Evolutionary conservation across 352 stramenopile genomes (phyloP).

Genomic region (Pythium rhizo-oryzae): DNA sequence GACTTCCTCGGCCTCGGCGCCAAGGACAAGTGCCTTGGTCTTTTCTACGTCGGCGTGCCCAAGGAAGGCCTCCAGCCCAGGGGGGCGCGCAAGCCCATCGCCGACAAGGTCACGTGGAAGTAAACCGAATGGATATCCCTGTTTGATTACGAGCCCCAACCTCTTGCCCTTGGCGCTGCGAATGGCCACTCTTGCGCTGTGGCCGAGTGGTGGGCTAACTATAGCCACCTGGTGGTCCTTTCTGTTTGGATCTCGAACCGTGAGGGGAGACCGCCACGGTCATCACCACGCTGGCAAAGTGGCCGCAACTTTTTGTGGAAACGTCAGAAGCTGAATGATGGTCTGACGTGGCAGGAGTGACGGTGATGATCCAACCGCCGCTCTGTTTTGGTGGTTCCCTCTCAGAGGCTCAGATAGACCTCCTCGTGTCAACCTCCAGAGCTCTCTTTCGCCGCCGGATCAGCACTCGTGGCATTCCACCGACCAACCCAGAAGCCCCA

Average conservation of each 20-base stretch:
- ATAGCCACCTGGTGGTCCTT: too few relatives aligned
- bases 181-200: too few relatives aligned
- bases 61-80: constrained; percentile 54
- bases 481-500: neutral
- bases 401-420: neutral
- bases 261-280: neutral
- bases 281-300: neutral
- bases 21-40: constrained; percentile 79
- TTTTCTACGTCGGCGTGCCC: constrained; percentile 84
- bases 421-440: neutral
- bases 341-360: constrained; percentile 4
- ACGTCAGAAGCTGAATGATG: neutral
- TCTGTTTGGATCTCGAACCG: too few relatives aligned
- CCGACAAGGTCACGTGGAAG: constrained; percentile 68
- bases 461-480: neutral
- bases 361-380: constrained; percentile 22
- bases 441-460: too few relatives aligned
- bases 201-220: too few relatives aligned
- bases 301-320: neutral
- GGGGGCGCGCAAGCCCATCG: constrained; percentile 68
- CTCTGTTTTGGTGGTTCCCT: neutral
- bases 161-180: too few relatives aligned
- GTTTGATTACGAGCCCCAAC: neutral
- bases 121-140: neutral
- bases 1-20: constrained; percentile 61